Evolutionary conservation across 176 grass and related monocot species (phyloP), one percentile per base, ranked within the genome.

Genomic region (Oryza australiensis): DNA sequence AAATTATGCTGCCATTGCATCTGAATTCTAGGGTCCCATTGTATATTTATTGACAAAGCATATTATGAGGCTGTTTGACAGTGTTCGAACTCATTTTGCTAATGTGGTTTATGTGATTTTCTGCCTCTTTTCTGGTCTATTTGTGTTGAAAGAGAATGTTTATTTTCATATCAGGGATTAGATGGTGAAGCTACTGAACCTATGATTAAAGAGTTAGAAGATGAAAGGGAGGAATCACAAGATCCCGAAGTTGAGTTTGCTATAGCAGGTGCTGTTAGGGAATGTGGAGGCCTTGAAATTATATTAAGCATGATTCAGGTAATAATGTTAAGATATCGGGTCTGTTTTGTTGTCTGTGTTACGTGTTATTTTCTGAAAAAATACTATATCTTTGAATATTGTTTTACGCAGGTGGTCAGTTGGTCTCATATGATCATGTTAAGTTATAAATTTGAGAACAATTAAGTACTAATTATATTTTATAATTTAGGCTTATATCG

Each of bases 181-280:
- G 95, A 98, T 90, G 95, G 95, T 77, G 95, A 98, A 93, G 95
- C 95, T 59, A 98, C 95, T 20, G 95, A 98, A 66, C 95, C 92
- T 70, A 98, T 98, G 95, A 98, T 98, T 81, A 98, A 98, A 87
- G 95, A 98, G 80, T 82, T 98, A 68, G 95, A 98, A 86, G 95
- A 98, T 60, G 95, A 98, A 89, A 95, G 92, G 82, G 95, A 98
- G 79, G 95, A 95, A 87, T 93, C 90, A 84, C 95, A 93, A 84
- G 95, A 98, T 84, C 95, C 95, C 45, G 95, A 98, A 91, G 86
- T 93, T 66, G 95, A 98, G 73, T 98, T 98, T 80, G 90, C 95
- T 64, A 98, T 95, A 90, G 85, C 95, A 63, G 95, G 95, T 67
- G 95, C 87, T 76, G 95, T 98, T 64, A 87, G 90, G 86, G 95